Evolutionary conservation across 169 alveolate genomes (phyloP), one percentile per base, ranked within the genome.

Genomic region (Babesia divergens): DNA sequence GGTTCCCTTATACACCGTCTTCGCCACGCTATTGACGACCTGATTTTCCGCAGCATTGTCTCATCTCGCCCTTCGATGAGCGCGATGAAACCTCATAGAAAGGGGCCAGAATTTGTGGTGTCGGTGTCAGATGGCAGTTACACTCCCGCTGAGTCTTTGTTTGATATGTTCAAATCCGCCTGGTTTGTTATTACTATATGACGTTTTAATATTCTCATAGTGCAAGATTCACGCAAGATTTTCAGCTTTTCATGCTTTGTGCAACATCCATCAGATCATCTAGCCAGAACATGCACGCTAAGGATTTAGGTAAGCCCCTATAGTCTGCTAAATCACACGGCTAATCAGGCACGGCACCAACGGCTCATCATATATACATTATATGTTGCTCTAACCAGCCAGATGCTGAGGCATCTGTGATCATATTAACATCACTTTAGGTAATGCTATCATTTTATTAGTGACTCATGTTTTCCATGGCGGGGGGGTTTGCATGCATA

Each of bases 241-340:
- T 56, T 11, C 50, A 29, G n/a, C n/a, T 75, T n/a, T 56, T 67
- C 35, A 29, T 69, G 8, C 29, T 75, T 42, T 75, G 47, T n/a
- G 77, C 54, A 14, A 53, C 66, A 16, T 52, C 67, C 6, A 14
- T 16, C 18, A 65, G 67, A 13, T 32, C 66, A 0, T 37, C 66
- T 16, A 11, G 58, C 42, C 47, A 38, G 58, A 55, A 66, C 47
- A 47, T 54, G 16, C 51, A 22, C 24, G 8, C 5, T n/a, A 52
- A 52, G 28, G 46, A 65, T 18, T 20, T 46, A 16, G 37, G 68
- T 42, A 11, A 9, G 53, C 44, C 35, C 26, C 4, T 4, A 24
- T 29, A 14, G 8, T 0, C 8, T 3, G n/a, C 31, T 0, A 20
- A 29, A 11, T 18, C 7, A 22, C 13, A 2, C 38, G 1, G 37